Base-by-base conservation (phyloP, 2,329 filamentous ascomycete species). In the Sporothrix mexicana region DNA sequence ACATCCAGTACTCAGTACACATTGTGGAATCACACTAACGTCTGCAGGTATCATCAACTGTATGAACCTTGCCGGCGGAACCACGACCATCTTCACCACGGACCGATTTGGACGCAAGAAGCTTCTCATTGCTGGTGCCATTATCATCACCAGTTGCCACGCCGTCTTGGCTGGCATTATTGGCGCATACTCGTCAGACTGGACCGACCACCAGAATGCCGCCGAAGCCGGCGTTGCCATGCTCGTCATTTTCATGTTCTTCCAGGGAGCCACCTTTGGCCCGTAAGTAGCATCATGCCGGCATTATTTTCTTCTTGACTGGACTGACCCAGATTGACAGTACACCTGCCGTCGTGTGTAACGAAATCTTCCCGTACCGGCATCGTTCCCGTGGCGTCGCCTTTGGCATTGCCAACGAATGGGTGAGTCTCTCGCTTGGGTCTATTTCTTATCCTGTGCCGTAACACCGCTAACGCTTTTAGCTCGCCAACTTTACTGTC, bases 361-460 rank as follows among this genome's bases (percentile, higher is more conserved):
- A 66, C 62, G 62, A 66, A 23, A 66, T 66, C 15, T 66, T 66
- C 20, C 62, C 43, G 0, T 66, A 66, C 62, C 43, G 62, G 43
- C 43, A 66, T 43, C 62, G 62, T 23, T 20, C 62, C 4, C 62
- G 62, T 25, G 62, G 62, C 8, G 61, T 64, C 17, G 62, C 62
- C 20, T 66, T 66, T 30, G 62, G 62, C n/a, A 66, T 66, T 49
- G 62, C 62, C 4, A 66, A 66, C 17, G 62, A 66, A 15, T 66
- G 43, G 51, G 51, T 53, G 30, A 30, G 30, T n/a, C n/a, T n/a
- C n/a, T n/a, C n/a, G n/a, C n/a, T n/a, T n/a, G n/a, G n/a, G n/a
- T n/a, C n/a, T n/a, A n/a, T n/a, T n/a, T n/a, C n/a, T n/a, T n/a
- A n/a, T n/a, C n/a, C n/a, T n/a, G n/a, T n/a, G n/a, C n/a, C n/a